phyloP scores from a whole-genome alignment of 345 rosid species.

The Tarenaya hassleriana region DNA sequence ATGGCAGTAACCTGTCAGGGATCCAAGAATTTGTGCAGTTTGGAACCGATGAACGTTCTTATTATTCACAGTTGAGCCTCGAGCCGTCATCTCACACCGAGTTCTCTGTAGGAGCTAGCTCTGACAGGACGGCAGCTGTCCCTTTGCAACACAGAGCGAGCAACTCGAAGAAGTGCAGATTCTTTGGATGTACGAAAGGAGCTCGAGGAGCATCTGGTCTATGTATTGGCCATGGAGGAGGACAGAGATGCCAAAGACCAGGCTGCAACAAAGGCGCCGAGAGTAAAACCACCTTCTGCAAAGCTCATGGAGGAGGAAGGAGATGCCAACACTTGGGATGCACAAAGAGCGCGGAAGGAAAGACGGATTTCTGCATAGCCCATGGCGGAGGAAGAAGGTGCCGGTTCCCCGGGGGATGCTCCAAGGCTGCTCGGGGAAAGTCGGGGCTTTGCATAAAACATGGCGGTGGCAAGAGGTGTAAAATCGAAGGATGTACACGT shows the following conservation, averaged over 20 bases:
- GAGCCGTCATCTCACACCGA: slow-evolving; percentile 51
- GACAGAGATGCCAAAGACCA: slow-evolving; percentile 80
- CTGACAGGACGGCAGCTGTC: slow-evolving; percentile 48
- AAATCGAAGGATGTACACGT: slow-evolving; percentile 63
- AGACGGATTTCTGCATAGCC: slow-evolving; percentile 80
- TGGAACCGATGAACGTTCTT: slow-evolving; percentile 33
- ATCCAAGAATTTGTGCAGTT: slow-evolving; percentile 40
- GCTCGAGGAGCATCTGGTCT: slow-evolving; percentile 91
- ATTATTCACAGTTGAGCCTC: slow-evolving; percentile 35
- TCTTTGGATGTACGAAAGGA: slow-evolving; percentile 74
- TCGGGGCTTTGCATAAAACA: slow-evolving; percentile 92
- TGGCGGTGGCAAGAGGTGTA: slow-evolving; percentile 95
- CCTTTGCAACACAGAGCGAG: slow-evolving; percentile 42
- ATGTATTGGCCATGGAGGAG: slow-evolving; percentile 95
- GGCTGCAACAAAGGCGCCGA: slow-evolving; percentile 94
- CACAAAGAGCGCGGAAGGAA: slow-evolving; percentile 94
- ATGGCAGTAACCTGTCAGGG: slow-evolving; percentile 29
- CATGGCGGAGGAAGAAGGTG: slow-evolving; percentile 96
- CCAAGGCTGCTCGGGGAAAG: slow-evolving; percentile 88
- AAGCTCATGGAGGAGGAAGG: slow-evolving; percentile 92
- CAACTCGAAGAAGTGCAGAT: slow-evolving; percentile 64
- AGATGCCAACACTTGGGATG: slow-evolving; percentile 93
- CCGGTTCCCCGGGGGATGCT: slow-evolving; percentile 58
- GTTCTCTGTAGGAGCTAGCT: slow-evolving; percentile 41
- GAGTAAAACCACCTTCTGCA: slow-evolving; percentile 90